Base-by-base conservation (phyloP, 495 filamentous ascomycete genomes). In the Penicillium longicatenatum region DNA sequence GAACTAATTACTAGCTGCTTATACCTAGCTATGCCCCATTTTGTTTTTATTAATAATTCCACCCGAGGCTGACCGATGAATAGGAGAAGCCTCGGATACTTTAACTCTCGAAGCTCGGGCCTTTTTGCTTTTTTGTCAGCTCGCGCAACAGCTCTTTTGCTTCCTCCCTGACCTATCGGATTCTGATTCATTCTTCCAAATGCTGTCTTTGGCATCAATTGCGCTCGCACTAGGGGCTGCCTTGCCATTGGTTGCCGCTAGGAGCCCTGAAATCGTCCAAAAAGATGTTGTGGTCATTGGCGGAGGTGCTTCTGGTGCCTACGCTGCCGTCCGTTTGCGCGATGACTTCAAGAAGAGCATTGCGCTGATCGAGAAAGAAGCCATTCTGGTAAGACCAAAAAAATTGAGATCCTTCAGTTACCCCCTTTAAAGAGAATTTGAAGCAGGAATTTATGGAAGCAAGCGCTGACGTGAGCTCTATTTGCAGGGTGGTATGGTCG, bases 241-340 rank as follows among this genome's bases (percentile, higher is more conserved):
- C 0, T 49, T 50, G 29, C 51, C 58, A 16, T 14, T 60, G 6
- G 54, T 45, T 7, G 16, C 46, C 45, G 55, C 62, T 0, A 50
- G 35, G 17, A 20, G 11, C 26, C 17, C 57, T 24, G 44, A 58
- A 4, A 20, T 58, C 10, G 37, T 66, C 20, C 43, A 59, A 20
- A 51, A 56, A 42, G 74, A 77, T 62, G 71, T 80, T 47, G 73
- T 60, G 45, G 68, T 82, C 50, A 64, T 82, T 26, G 77, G 79
- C 35, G 78, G 79, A 24, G 78, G 79, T 42, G 74, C 73, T 22
- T 70, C 78, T 2, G 79, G 78, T 42, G 70, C 78, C 22, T 79
- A 80, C 58, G 71, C 78, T 33, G 79, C 76, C 11, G 76, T 79
- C 49, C 67, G 67, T n/a, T 64, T 76, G 21, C 70, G 70, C 17